Percentiles rank a stretch among this genome's conserved stretches.
Evolutionary conservation across 2,329 filamentous ascomycete genomes (phyloP).

Genomic region (Zymoseptoria tritici): DNA sequence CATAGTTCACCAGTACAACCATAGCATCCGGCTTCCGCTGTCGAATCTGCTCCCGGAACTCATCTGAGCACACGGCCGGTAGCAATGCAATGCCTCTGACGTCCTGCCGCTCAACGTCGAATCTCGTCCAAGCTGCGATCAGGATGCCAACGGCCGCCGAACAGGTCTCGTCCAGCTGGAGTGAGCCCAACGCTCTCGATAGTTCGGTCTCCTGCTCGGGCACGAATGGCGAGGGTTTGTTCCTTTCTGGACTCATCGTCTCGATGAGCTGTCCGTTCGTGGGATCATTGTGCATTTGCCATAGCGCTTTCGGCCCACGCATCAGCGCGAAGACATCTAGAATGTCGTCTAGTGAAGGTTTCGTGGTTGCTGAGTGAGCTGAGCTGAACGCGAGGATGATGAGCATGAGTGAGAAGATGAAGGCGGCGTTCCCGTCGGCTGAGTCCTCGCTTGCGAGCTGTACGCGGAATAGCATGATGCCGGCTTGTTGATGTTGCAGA

Average conservation of each 20-base stretch:
- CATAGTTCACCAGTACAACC: conserved; percentile 10
- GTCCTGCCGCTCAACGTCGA: conserved; percentile 9
- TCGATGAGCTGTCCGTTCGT: conserved; percentile 11
- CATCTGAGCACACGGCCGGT: conserved; percentile 19
- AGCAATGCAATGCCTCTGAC: conserved; percentile 18
- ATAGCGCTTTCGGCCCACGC: conserved; percentile 18
- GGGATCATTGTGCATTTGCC: conserved; percentile 9
- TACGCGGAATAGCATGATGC: conserved; percentile 20
- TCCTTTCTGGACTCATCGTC: background rate
- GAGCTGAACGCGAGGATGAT: conserved; percentile 22
- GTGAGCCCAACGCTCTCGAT: conserved; percentile 1
- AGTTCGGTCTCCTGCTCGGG: background rate
- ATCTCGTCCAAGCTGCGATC: conserved; percentile 4
- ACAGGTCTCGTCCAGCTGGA: conserved; percentile 5
- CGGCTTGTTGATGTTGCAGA: conserved; percentile 23
- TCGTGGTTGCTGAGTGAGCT: conserved; percentile 13
- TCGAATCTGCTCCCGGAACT: conserved; percentile 15
- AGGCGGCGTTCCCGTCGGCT: conserved; percentile 13
- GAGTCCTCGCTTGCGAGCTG: conserved; percentile 9
- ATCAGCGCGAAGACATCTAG: conserved; percentile 21
- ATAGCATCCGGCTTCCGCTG: conserved; percentile 17
- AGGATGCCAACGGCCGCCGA: conserved; percentile 2
- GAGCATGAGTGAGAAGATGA: conserved; percentile 22
- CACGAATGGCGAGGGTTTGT: conserved; percentile 1
- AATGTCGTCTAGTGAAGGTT: conserved; percentile 20